phyloP scores from a whole-genome alignment of 495 filamentous ascomycete species.

The Clohesyomyces aquaticus region DNA sequence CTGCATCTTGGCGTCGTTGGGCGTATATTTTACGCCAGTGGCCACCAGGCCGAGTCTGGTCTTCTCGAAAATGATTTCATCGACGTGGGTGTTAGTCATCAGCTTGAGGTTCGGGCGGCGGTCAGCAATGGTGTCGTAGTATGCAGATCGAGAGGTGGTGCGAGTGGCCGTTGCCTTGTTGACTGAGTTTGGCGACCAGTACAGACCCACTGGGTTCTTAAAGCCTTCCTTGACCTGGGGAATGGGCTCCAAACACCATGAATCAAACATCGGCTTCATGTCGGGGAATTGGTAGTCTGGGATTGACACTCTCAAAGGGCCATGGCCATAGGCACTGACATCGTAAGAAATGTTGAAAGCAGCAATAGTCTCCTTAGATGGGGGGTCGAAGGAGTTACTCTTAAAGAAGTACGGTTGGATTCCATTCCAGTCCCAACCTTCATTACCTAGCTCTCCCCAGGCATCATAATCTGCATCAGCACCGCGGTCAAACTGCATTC shows the following conservation, averaged over 20 bases:
- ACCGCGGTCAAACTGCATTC: constrained; percentile 42
- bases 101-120: constrained; percentile 28
- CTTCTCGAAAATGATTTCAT: constrained; percentile 28
- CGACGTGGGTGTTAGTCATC: constrained; percentile 12
- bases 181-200: constrained; percentile 26
- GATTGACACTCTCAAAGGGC: constrained; percentile 51
- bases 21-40: constrained; percentile 42
- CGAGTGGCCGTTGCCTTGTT: constrained; percentile 11
- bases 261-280: constrained; percentile 39
- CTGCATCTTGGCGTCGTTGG: constrained; percentile 31
- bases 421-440: constrained; percentile 44
- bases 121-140: constrained; percentile 21
- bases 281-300: constrained; percentile 51
- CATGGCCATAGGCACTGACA: constrained; percentile 47
- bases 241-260: constrained; percentile 13
- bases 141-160: constrained; percentile 9
- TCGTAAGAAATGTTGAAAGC: constrained; percentile 47
- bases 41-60: constrained; percentile 31
- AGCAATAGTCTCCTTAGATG: not conserved
- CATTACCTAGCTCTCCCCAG: constrained; percentile 34
- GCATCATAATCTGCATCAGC: constrained; percentile 42
- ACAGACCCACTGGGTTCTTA: constrained; percentile 1
- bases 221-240: constrained; percentile 14
- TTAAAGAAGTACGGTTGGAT: constrained; percentile 37
- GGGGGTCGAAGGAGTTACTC: constrained; percentile 12